Evolutionary conservation across 148 eudicot species (phyloP).

Genomic region (Hydrangea macrophylla): DNA sequence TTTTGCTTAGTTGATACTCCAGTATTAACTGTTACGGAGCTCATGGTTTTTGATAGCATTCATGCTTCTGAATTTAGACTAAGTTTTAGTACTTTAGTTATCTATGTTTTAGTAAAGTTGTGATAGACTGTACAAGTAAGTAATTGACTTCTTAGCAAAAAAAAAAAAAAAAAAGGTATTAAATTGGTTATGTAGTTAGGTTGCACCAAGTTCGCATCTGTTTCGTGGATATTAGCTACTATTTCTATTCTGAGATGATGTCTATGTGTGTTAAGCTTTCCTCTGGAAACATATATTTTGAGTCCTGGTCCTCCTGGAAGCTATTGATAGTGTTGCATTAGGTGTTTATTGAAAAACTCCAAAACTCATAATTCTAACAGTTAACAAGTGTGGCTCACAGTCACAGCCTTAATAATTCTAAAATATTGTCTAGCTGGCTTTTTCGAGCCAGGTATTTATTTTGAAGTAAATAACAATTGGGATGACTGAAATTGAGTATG

Average conservation of each 20-base stretch:
- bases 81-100: neutral
- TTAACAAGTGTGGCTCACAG: neutral
- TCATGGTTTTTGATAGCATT: too few relatives aligned
- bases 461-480: neutral
- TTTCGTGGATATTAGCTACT: neutral
- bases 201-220: neutral
- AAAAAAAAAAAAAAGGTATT: neutral
- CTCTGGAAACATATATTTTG: neutral
- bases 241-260: neutral
- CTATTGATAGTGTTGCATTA: neutral
- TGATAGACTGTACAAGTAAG: neutral
- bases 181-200: neutral
- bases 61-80: neutral
- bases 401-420: neutral
- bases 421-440: neutral
- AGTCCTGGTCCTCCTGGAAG: too few relatives aligned
- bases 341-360: neutral
- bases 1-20: too few relatives aligned
- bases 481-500: neutral
- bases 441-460: neutral
- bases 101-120: neutral
- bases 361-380: neutral
- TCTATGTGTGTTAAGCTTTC: neutral
- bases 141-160: too few relatives aligned
- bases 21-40: too few relatives aligned